Evolutionary conservation across 805 yeast genomes (phyloP).

Genomic region (Nakazawaea wyomingensis): DNA sequence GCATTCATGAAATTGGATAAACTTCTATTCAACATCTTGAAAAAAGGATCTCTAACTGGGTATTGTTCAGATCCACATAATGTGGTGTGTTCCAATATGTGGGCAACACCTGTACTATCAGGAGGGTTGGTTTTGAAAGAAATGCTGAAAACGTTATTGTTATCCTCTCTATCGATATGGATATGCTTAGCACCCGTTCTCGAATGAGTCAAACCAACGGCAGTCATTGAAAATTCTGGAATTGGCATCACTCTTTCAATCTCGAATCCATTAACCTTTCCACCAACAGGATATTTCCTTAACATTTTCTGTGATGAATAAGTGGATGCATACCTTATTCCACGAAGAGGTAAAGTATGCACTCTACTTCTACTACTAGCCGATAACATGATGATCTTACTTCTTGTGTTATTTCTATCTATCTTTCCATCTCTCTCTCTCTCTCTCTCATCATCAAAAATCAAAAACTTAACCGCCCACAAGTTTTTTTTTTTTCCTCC

Average conservation of each 20-base stretch:
- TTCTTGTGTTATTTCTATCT: too few relatives aligned
- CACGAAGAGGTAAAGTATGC: too few relatives aligned
- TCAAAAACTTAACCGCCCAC: too few relatives aligned
- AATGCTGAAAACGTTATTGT: conserved; percentile 82
- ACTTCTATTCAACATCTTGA: conserved; percentile 95
- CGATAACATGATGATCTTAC: not conserved
- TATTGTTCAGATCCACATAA: conserved; percentile 87
- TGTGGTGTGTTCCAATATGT: conserved; percentile 92
- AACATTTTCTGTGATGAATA: conserved; percentile 16
- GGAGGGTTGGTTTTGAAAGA: conserved; percentile 95
- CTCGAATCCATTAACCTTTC: conserved; percentile 58
- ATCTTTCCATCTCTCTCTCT: too few relatives aligned
- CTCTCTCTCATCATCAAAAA: too few relatives aligned
- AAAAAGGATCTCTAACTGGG: conserved; percentile 96
- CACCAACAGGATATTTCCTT: conserved; percentile 59
- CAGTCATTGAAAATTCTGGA: conserved; percentile 78
- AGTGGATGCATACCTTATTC: conserved; percentile 8
- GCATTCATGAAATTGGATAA: conserved; percentile 97
- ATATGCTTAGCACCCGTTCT: conserved; percentile 75
- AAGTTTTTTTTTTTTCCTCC: too few relatives aligned
- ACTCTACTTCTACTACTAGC: too few relatives aligned
- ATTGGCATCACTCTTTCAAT: conserved; percentile 61
- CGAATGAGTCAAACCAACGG: conserved; percentile 64
- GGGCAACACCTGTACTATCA: conserved; percentile 92
- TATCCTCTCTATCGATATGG: conserved; percentile 79